A percentile compares a stretch with the other conserved stretches of the same genome.
Evolutionary conservation across 2,329 filamentous ascomycete genomes (phyloP).

Genomic region (Stenocarpella maydis): DNA sequence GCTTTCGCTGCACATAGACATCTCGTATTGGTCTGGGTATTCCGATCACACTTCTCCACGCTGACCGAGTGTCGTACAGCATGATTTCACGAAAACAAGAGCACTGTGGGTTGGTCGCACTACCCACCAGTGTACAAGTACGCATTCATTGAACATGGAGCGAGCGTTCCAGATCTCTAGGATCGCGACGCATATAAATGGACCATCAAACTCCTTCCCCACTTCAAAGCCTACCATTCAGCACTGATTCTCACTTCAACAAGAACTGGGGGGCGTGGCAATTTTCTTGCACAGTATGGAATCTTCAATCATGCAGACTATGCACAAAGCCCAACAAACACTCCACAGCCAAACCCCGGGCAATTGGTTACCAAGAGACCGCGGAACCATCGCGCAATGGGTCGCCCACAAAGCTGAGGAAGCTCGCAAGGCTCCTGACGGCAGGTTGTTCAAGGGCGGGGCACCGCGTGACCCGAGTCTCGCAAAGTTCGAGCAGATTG

Average conservation of each 20-base stretch:
- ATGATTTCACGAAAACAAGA: not conserved
- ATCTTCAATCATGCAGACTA: not conserved
- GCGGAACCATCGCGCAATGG: not conserved
- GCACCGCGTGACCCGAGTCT: not conserved
- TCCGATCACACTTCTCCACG: not conserved
- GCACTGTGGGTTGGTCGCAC: not conserved
- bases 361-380: not conserved
- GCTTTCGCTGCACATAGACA: too few species aligned
- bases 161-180: not conserved
- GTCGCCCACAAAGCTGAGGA: not conserved
- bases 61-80: not conserved
- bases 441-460: not conserved
- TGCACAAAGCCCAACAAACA: not conserved
- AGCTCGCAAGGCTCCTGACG: not conserved
- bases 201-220: not conserved
- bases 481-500: not conserved
- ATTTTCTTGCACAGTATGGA: not conserved
- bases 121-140: not conserved
- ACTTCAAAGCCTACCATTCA: too few species aligned
- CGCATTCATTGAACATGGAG: not conserved
- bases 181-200: not conserved
- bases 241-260: not conserved
- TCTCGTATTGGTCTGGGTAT: too few species aligned
- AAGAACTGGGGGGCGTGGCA: not conserved
- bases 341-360: not conserved